These are phyloP conservation scores for Leccinum solheimii DNA, from an alignment of 1,284 basidiomycete species.

Conservation along the genomic window DNA sequence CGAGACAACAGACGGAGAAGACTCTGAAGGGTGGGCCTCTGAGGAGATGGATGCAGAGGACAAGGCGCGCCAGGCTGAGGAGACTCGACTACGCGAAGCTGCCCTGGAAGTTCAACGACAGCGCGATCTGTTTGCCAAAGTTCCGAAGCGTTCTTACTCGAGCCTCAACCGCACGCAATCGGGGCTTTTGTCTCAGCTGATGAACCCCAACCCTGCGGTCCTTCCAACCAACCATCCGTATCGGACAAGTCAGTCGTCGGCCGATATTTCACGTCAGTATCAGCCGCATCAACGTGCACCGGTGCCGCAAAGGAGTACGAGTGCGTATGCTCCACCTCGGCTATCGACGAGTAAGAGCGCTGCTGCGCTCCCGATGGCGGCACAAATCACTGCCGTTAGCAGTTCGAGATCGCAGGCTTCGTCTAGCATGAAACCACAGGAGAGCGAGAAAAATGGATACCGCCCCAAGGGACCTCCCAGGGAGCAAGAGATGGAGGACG, in stretches of 20 bases:
- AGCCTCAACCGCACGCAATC: slow-evolving; percentile 54
- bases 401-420: slow-evolving; percentile 27
- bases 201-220: slow-evolving; percentile 66
- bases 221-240: slow-evolving; percentile 63
- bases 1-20: slow-evolving; percentile 50
- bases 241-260: slow-evolving; percentile 48
- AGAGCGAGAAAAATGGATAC: slow-evolving; percentile 42
- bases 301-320: slow-evolving; percentile 33
- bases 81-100: slow-evolving; percentile 42
- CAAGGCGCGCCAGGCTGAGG: slow-evolving; percentile 35
- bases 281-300: slow-evolving; percentile 13
- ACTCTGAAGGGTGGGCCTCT: slow-evolving; percentile 55
- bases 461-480: slow-evolving; percentile 64
- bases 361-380: slow-evolving; percentile 62
- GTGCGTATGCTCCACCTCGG: slow-evolving; percentile 30
- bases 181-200: slow-evolving; percentile 63
- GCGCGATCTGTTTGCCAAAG: slow-evolving; percentile 75
- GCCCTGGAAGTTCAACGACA: slow-evolving; percentile 68
- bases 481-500: slow-evolving; percentile 69
- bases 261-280: slow-evolving; percentile 45
- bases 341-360: slow-evolving; percentile 64
- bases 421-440: slow-evolving; percentile 17
- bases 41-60: slow-evolving; percentile 47
- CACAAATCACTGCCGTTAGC: slow-evolving; percentile 51
- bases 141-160: slow-evolving; percentile 66